phyloP scores from a whole-genome alignment of 345 rosid genomes.

The Eucalyptus tenuipes region DNA sequence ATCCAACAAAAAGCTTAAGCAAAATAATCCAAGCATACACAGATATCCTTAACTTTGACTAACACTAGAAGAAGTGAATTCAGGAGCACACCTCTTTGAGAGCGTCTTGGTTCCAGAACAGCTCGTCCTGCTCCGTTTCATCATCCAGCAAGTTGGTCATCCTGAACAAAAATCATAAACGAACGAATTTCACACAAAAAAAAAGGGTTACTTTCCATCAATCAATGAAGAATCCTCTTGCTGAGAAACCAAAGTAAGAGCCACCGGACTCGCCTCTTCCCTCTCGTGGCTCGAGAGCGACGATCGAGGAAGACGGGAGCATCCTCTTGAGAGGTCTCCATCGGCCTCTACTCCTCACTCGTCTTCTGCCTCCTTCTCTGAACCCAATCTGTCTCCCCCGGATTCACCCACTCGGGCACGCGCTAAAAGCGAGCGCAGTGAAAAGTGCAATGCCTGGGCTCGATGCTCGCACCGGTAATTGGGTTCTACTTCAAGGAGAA shows the following conservation, averaged over 20 bases:
- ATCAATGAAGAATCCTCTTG: neutral
- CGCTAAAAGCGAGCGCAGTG: neutral
- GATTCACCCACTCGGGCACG: neutral
- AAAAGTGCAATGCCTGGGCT: neutral
- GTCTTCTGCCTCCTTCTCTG: neutral
- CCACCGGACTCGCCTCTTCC: conserved; percentile 41
- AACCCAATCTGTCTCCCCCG: neutral
- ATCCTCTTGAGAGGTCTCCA: conserved; percentile 45
- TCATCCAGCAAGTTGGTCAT: conserved; percentile 85
- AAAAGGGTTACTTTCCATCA: neutral
- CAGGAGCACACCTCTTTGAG: conserved; percentile 29
- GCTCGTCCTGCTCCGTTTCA: conserved; percentile 77
- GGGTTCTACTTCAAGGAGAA: neutral
- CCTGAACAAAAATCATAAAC: conserved; percentile 20
- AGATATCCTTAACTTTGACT: neutral
- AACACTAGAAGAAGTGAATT: neutral
- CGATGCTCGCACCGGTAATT: neutral
- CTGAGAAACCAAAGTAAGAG: neutral
- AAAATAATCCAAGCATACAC: neutral
- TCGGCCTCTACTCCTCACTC: neutral
- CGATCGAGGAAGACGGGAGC: conserved; percentile 60
- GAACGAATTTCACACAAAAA: neutral
- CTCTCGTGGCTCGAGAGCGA: conserved; percentile 56
- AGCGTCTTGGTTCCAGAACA: conserved; percentile 94
- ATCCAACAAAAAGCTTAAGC: neutral